Base-by-base conservation (phyloP, 1,284 basidiomycete species). In the Apiotrichum laibachii region DNA sequence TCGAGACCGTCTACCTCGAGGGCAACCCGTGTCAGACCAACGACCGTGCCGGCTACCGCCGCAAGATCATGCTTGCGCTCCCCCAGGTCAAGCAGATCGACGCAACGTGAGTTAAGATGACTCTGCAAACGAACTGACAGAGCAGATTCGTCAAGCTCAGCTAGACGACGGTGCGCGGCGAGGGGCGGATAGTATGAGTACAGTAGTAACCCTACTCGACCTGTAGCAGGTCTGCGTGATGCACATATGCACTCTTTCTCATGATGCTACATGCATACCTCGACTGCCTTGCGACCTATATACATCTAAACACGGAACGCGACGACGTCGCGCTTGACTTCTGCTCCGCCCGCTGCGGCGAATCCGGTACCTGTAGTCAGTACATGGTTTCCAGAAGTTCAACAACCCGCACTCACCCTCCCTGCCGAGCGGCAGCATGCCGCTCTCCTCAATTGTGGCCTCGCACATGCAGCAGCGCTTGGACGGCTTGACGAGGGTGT, bases 21-120 rank as follows among this genome's bases (percentile, higher is more conserved):
- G 88, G 86, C 9, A 99, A 99, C 74, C 96, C 96, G 2, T 89
- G 89, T 63, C 92, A 98, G 76, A 82, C 79, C 43, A 82, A 82
- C 19, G 91, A 97, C 70, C 88, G 85, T 66, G 80, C 84, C 1
- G 85, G 83, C 19, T 99, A 99, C 76, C 82, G 93, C 64, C 82
- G 95, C 56, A 99, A 97, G 80, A 82, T 99, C 61, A 92, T 89
- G 72, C 79, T 98, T 45, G 85, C 87, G 5, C 80, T 97, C 19
- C 93, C 94, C 0, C 91, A 96, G 72, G 78, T 98, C 58, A 85
- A 85, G 70, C 96, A 99, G 79, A 88, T 99, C 58, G 95, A 99
- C 79, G 95, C 95, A 34, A 95, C 90, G 87, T 95, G 70, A 69
- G 90, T 84, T 12, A 8, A 8, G 7, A 16, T 50, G 35, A 31